Percentiles rank a stretch among this genome's conserved stretches.
Conservation (phyloP, 2,329 filamentous ascomycete genomes). For the Xenosphaeropsis pyriputrescens region DNA sequence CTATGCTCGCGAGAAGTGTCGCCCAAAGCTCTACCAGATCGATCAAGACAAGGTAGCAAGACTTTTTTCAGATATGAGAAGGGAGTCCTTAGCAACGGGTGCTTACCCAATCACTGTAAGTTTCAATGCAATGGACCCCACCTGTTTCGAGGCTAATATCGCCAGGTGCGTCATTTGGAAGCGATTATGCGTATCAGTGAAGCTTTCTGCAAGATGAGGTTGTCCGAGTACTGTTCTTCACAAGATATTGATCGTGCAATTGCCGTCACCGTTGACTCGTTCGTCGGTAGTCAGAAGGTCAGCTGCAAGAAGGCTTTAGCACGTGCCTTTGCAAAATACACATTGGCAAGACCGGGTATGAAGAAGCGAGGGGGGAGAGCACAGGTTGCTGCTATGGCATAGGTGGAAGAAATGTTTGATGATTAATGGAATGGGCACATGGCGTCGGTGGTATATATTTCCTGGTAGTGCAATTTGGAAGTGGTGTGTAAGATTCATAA, state of each 20-base stretch:
- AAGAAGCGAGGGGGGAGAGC: constrained; percentile 12
- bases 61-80: constrained; percentile 89
- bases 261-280: constrained; percentile 89
- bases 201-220: constrained; percentile 90
- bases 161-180: constrained; percentile 86
- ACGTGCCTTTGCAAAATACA: constrained; percentile 92
- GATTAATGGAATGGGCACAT: background rate
- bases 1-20: constrained; percentile 79
- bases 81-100: constrained; percentile 83
- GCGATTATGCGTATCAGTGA: constrained; percentile 94
- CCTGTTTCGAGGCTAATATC: constrained; percentile 4
- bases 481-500: too few species aligned
- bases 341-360: constrained; percentile 25
- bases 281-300: constrained; percentile 91
- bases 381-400: constrained; percentile 3
- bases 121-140: constrained; percentile 7
- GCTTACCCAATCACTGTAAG: constrained; percentile 96
- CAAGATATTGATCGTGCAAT: constrained; percentile 95
- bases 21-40: constrained; percentile 90
- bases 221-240: constrained; percentile 87
- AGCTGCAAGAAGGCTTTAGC: constrained; percentile 95
- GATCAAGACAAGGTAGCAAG: constrained; percentile 94
- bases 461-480: too few species aligned
- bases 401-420: background rate
- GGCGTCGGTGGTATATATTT: background rate